Percentiles rank a stretch among this genome's conserved stretches.
Evolutionary conservation across 495 filamentous ascomycete genomes (phyloP).

Genomic region (Penicillium robsamsonii): DNA sequence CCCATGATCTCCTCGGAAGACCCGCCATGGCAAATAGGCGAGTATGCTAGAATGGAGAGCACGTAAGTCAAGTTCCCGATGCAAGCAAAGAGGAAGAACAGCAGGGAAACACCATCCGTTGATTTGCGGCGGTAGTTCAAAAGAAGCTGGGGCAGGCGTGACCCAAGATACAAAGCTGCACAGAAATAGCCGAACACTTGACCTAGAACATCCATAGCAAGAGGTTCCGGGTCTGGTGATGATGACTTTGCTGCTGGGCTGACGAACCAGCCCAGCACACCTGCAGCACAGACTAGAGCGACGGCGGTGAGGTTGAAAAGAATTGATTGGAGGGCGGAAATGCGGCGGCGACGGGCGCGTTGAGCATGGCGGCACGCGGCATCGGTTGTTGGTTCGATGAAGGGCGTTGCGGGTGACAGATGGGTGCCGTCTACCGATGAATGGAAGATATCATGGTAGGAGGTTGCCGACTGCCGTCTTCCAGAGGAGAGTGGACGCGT

Average conservation of each 20-base stretch:
- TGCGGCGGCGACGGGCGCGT: conserved; percentile 22
- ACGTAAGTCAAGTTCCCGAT: conserved; percentile 93
- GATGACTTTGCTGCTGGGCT: conserved; percentile 40
- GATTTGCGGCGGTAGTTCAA: conserved; percentile 87
- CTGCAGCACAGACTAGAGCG: conserved; percentile 75
- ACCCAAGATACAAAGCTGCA: conserved; percentile 83
- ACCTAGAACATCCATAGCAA: conserved; percentile 70
- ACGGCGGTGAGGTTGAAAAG: conserved; percentile 72
- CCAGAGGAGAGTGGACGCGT: conserved; percentile 8
- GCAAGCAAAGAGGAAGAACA: conserved; percentile 97
- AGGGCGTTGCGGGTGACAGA: conserved; percentile 80
- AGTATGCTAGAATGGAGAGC: conserved; percentile 83
- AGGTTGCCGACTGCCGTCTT: conserved; percentile 33
- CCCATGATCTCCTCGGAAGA: conserved; percentile 16
- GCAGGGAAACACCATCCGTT: conserved; percentile 83
- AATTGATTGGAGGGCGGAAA: conserved; percentile 55
- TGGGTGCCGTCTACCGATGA: conserved; percentile 57
- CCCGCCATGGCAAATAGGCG: conserved; percentile 52
- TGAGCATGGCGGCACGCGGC: conserved; percentile 14
- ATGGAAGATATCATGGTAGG: conserved; percentile 34
- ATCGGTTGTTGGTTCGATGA: conserved; percentile 34
- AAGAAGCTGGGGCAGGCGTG: conserved; percentile 81
- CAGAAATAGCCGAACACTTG: conserved; percentile 86
- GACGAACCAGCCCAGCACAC: conserved; percentile 82
- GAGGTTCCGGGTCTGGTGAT: conserved; percentile 29